These are phyloP conservation scores for Yamadazyma friedrichii DNA, from an alignment of 1,139 yeast genomes.

Conservation along the genomic window DNA sequence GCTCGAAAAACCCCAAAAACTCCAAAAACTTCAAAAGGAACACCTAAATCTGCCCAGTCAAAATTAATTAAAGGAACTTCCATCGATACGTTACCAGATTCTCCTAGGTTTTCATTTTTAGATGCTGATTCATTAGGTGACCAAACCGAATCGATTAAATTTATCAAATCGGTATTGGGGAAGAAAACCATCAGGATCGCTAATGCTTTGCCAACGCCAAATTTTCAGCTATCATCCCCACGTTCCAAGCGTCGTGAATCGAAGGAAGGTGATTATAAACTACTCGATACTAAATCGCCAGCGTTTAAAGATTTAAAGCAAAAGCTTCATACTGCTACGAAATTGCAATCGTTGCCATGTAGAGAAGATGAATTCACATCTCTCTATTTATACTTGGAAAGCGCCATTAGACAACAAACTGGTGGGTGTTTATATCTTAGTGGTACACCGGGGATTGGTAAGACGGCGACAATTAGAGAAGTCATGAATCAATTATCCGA, in stretches of 20 bases:
- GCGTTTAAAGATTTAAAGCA: constrained; percentile 57
- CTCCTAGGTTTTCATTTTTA: background rate
- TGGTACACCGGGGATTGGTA: constrained; percentile 98
- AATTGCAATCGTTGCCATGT: constrained; percentile 72
- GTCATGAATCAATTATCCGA: constrained; percentile 68
- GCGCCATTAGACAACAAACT: constrained; percentile 66
- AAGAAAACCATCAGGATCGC: constrained; percentile 6
- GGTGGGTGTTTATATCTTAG: constrained; percentile 89
- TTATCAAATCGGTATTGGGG: constrained; percentile 14
- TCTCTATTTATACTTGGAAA: constrained; percentile 68
- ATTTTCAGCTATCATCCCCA: constrained; percentile 6
- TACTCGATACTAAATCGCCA: constrained; percentile 29
- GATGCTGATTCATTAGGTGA: background rate
- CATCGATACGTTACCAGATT: background rate
- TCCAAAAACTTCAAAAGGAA: background rate
- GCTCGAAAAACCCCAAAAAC: constrained; percentile 4
- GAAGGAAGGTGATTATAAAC: constrained; percentile 11
- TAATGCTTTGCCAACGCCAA: constrained; percentile 9
- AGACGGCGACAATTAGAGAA: constrained; percentile 89
- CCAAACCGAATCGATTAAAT: constrained; percentile 8
- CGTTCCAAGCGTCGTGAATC: constrained; percentile 8
- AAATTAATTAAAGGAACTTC: background rate
- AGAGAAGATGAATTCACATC: constrained; percentile 85
- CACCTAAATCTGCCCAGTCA: background rate
- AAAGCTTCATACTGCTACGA: constrained; percentile 62